Evolutionary conservation across 1,284 basidiomycete genomes (phyloP), one percentile per base, ranked within the genome.

Genomic region (Sphaerobolus stellatus): DNA sequence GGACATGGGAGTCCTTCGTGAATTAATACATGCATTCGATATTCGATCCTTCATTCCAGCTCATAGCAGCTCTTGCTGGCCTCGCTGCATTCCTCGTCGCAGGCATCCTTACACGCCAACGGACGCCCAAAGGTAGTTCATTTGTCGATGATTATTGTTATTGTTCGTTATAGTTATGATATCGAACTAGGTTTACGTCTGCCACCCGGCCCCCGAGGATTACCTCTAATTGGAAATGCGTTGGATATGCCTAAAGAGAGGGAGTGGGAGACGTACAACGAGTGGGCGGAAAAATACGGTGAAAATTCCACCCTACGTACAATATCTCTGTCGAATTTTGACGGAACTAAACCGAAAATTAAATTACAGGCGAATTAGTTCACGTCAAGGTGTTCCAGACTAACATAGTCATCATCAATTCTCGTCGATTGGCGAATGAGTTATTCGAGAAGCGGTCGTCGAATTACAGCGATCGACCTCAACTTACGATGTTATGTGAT

Each of bases 221-320:
- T 43, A 24, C 40, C 40, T 6, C 7, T 43, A 43, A 7, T 43
- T 9, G 40, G 40, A 7, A 43, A 43, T 18, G 7, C 25, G 25
- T 24, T 18, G 7, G 18, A 43, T 9, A 43, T 43, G 40, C 40
- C 40, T 43, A n/a, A 24, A 20, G 18, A n/a, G 9, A 24, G 25
- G 25, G 40, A 43, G 25, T 43, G 40, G 40, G 25, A 43, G 18
- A 43, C 40, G n/a, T 43, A 43, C 40, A 24, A n/a, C 9, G 40
- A 43, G 25, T 43, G 40, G 40, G 40, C 40, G 8, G n/a, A 43
- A 18, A 43, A 43, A 43, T 43, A 43, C n/a, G 40, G 40, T 43
- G 9, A 8, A n/a, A n/a, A n/a, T 7, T 43, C 25, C 25, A 18
- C 25, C 25, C 7, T 43, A 7, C 25, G 33, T 43, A 6, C 40